Conservation (phyloP, 2,329 filamentous ascomycete genomes). For the Pseudopithomyces maydicus region DNA sequence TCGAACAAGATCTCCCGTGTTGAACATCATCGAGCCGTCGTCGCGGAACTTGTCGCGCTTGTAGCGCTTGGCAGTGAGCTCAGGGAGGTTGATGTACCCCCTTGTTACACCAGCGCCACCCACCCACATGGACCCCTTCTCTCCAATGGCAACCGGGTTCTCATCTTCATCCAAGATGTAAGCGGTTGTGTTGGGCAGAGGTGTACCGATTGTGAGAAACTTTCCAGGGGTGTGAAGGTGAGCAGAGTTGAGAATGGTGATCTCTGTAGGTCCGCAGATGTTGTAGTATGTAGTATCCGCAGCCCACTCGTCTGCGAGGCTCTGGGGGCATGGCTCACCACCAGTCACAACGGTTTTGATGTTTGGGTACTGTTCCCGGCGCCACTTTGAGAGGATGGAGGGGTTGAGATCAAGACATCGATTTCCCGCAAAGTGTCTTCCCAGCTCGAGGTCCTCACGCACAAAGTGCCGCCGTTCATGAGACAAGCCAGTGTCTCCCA, state of each 20-base stretch:
- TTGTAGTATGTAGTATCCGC: conserved; percentile 51
- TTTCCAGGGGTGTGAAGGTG: conserved; percentile 55
- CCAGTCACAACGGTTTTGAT: conserved; percentile 60
- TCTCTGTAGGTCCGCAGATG: conserved; percentile 65
- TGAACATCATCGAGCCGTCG: conserved; percentile 60
- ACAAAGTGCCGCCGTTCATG: conserved; percentile 63
- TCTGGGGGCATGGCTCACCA: conserved; percentile 58
- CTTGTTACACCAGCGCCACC: conserved; percentile 61
- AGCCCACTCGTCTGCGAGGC: conserved; percentile 63
- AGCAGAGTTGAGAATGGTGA: conserved; percentile 65
- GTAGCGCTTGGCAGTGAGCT: conserved; percentile 58
- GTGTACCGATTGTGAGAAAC: conserved; percentile 59
- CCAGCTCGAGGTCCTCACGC: conserved; percentile 59
- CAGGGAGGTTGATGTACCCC: conserved; percentile 61
- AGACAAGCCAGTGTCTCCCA: conserved; percentile 65
- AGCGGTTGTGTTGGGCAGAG: conserved; percentile 62
- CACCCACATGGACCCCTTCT: conserved; percentile 62
- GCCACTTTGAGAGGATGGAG: conserved; percentile 59
- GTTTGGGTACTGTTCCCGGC: conserved; percentile 54
- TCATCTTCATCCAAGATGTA: conserved; percentile 59
- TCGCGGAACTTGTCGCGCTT: conserved; percentile 57
- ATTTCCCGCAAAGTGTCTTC: conserved; percentile 52
- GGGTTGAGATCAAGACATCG: conserved; percentile 61
- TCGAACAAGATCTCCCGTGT: conserved; percentile 63
- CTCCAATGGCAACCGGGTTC: conserved; percentile 53